Evolutionary conservation across 1,284 basidiomycete genomes (phyloP).

Genomic region (Rhodotorula sp.): DNA sequence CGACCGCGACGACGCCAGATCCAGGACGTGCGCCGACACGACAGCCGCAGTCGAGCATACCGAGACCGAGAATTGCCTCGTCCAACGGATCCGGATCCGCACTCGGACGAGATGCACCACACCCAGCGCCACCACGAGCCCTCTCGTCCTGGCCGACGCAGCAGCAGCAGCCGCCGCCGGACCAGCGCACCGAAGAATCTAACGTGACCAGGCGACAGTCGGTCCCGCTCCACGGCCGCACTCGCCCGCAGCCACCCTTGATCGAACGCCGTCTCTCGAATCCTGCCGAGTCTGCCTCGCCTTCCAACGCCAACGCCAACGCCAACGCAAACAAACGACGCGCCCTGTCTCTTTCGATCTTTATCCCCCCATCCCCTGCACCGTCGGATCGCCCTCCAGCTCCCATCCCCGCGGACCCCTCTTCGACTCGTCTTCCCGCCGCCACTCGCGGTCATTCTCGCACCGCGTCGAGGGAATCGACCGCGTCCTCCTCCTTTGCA

Average conservation of each 20-base stretch:
- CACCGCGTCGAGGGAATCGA: no score
- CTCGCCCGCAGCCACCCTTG: background rate
- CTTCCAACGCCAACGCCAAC: background rate
- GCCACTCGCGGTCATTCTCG: background rate
- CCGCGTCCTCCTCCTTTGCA: no score
- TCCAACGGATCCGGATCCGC: constrained; percentile 1
- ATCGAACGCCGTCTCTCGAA: no score
- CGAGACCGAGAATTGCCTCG: background rate
- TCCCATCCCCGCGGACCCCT: background rate
- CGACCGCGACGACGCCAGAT: no score
- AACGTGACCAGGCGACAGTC: no score
- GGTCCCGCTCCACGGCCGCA: background rate
- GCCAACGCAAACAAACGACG: background rate
- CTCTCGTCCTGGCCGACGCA: background rate
- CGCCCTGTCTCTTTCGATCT: constrained; percentile 11
- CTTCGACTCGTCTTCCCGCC: background rate
- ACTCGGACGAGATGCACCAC: no score
- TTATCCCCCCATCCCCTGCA: background rate
- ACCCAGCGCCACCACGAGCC: background rate
- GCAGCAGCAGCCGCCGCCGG: background rate
- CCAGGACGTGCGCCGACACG: background rate
- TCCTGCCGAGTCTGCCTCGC: background rate
- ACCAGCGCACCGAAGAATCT: background rate
- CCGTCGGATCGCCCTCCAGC: background rate
- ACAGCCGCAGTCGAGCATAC: background rate